Conservation (phyloP, 176 grass and related monocot species). For the Musa beccarii region DNA sequence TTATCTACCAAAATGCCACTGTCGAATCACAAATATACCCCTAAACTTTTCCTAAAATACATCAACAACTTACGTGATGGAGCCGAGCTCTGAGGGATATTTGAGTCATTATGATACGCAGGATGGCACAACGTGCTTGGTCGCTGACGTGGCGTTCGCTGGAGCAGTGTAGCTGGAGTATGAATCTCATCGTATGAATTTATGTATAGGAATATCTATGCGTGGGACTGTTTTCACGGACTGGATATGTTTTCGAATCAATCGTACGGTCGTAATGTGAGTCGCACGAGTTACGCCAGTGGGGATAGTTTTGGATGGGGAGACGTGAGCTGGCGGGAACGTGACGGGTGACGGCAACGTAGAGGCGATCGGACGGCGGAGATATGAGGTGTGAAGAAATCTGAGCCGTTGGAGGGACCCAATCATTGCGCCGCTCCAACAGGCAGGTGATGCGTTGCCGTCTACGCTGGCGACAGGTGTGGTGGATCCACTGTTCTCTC, state of each 20-base stretch:
- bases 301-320: background rate
- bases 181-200: background rate
- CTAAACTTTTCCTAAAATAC: background rate
- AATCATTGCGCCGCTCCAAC: conserved; percentile 12
- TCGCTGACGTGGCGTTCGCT: background rate
- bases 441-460: conserved; percentile 13
- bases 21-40: background rate
- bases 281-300: background rate
- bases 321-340: conserved; percentile 12
- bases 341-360: background rate
- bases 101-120: background rate
- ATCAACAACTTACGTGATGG: no score
- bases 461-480: conserved; percentile 12
- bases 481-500: background rate
- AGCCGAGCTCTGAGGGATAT: background rate
- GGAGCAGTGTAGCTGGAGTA: background rate
- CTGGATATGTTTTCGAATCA: no score
- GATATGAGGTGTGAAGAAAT: background rate
- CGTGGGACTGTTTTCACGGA: background rate
- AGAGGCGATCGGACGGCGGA: background rate
- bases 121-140: background rate
- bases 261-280: background rate
- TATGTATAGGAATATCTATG: background rate
- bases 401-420: background rate
- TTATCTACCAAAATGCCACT: conserved; percentile 15